A percentile compares a stretch with the other conserved stretches of the same genome.
Conservation (phyloP, 352 stramenopile genomes). For the Phytophthora hybrid region DNA sequence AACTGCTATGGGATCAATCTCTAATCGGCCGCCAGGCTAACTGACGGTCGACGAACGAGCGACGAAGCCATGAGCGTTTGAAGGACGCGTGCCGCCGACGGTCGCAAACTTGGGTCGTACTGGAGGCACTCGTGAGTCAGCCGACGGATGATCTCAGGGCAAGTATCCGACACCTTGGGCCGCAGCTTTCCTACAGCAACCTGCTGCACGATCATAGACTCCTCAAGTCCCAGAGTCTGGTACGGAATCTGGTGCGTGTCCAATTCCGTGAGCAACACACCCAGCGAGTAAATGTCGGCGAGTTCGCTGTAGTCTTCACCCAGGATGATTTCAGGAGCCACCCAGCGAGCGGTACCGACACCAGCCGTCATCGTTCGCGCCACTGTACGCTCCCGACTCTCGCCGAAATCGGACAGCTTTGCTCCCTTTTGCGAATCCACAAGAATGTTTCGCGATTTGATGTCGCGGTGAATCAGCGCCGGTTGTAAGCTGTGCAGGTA, state of each 20-base stretch:
- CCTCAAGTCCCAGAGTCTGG: conserved; percentile 66
- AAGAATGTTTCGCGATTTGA: conserved; percentile 94
- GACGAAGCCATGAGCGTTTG: conserved; percentile 77
- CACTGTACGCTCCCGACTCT: conserved; percentile 79
- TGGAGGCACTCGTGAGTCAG: conserved; percentile 85
- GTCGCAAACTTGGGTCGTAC: conserved; percentile 76
- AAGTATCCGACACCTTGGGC: conserved; percentile 79
- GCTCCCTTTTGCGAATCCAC: conserved; percentile 78
- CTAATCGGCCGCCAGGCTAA: conserved; percentile 54
- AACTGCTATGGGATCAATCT: conserved; percentile 5
- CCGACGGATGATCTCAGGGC: conserved; percentile 79
- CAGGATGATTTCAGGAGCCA: conserved; percentile 82
- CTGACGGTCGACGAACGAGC: conserved; percentile 59
- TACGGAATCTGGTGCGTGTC: conserved; percentile 83
- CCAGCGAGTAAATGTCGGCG: conserved; percentile 80
- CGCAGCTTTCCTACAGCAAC: conserved; percentile 82
- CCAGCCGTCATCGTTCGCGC: conserved; percentile 80
- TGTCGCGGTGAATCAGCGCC: conserved; percentile 92
- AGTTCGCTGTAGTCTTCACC: conserved; percentile 80
- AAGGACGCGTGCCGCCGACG: conserved; percentile 73
- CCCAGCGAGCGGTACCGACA: conserved; percentile 79
- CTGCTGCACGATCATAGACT: conserved; percentile 84
- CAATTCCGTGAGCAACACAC: conserved; percentile 73
- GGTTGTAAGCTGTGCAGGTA: conserved; percentile 90
- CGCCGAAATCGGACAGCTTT: conserved; percentile 81